Percentiles rank a stretch among this genome's conserved stretches.
Evolutionary conservation across 164 flowering plant genomes (phyloP).

Genomic region (Magnolia kwangsiensis): DNA sequence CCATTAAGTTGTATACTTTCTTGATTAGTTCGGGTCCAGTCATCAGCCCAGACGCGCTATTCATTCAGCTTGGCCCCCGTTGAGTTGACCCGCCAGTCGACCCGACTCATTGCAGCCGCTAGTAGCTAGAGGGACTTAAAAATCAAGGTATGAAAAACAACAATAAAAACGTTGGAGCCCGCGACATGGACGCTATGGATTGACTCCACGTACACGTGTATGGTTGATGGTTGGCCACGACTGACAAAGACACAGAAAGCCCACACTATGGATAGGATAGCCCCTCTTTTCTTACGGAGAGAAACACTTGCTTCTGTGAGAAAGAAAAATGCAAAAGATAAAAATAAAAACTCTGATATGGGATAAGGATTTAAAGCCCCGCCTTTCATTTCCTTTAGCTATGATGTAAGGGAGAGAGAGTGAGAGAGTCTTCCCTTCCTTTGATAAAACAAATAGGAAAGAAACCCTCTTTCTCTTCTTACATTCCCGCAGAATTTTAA

Average conservation of each 20-base stretch:
- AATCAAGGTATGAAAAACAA: no score
- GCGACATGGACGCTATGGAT: neutral
- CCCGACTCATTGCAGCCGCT: no score
- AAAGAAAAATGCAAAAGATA: neutral
- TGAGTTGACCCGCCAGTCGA: no score
- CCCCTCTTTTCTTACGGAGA: neutral
- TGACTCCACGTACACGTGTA: neutral
- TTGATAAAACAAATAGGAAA: neutral
- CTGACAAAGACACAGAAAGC: neutral
- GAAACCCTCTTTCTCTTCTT: neutral
- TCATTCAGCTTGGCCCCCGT: no score
- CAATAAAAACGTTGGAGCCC: neutral
- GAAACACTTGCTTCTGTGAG: neutral
- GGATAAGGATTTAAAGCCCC: constrained; percentile 62
- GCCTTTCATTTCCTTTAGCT: constrained; percentile 44
- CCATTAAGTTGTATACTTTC: no score
- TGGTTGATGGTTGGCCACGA: neutral
- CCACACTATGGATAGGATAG: no score
- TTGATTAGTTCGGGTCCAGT: no score
- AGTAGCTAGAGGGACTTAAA: no score
- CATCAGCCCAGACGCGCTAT: no score
- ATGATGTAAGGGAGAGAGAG: neutral
- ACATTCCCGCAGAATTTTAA: no score
- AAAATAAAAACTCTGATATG: constrained; percentile 2
- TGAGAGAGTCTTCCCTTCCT: neutral